Evolutionary conservation across 768 basidiomycete species (phyloP).

Genomic region (Hydnomerulius pinastri): DNA sequence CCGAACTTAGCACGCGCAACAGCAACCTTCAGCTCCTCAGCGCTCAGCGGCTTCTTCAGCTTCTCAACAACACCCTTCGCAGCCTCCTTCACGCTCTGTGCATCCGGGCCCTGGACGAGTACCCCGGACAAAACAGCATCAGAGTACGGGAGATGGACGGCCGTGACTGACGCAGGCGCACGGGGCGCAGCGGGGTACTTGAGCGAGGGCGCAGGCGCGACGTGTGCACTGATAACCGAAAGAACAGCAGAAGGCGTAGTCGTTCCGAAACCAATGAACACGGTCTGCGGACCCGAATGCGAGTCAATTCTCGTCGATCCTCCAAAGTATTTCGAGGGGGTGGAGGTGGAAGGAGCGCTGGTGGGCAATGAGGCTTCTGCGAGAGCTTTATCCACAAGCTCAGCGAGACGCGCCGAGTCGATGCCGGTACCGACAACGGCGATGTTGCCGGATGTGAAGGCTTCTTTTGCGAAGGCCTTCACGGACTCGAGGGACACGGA

Average conservation of each 20-base stretch:
- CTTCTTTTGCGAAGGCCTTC: conserved; percentile 68
- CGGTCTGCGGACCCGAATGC: conserved; percentile 64
- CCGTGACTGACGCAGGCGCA: conserved; percentile 61
- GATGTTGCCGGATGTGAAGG: conserved; percentile 78
- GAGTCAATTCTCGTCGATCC: conserved; percentile 81
- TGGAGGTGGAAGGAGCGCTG: conserved; percentile 32
- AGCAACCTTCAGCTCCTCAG: conserved; percentile 78
- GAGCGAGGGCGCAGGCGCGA: conserved; percentile 77
- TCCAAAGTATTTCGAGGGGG: conserved; percentile 64
- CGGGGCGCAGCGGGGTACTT: conserved; percentile 81
- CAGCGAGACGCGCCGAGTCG: conserved; percentile 63
- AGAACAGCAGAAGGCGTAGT: conserved; percentile 68
- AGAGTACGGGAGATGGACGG: conserved; percentile 85
- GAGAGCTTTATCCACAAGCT: conserved; percentile 74
- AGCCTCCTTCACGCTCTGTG: conserved; percentile 64
- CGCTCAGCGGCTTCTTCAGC: conserved; percentile 57
- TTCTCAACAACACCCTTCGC: conserved; percentile 68
- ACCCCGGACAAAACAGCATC: conserved; percentile 90
- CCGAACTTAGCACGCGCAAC: conserved; percentile 87
- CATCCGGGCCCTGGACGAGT: conserved; percentile 68
- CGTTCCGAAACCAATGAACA: conserved; percentile 89
- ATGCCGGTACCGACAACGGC: conserved; percentile 90
- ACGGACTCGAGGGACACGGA: conserved; percentile 68
- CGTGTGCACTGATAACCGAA: conserved; percentile 75
- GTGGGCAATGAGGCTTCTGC: conserved; percentile 35